phyloP scores from a whole-genome alignment of 495 filamentous ascomycete species.

The Xylaria grammica region DNA sequence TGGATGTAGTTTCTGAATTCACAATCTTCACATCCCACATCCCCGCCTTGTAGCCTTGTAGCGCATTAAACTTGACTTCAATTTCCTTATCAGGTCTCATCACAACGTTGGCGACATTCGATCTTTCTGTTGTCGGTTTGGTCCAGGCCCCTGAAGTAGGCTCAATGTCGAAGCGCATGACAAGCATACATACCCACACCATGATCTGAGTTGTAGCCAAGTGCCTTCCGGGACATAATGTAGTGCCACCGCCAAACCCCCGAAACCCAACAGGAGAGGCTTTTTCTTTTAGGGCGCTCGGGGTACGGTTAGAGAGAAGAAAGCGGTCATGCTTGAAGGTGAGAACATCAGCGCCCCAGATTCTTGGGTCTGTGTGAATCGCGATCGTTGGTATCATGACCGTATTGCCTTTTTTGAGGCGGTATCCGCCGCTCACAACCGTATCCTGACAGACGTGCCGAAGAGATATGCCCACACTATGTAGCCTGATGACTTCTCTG shows the following conservation, averaged over 20 bases:
- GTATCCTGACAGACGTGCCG: too few species aligned
- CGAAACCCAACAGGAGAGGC: constrained; percentile 32
- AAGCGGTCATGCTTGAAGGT: constrained; percentile 34
- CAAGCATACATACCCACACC: constrained; percentile 22
- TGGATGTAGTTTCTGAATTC: too few species aligned
- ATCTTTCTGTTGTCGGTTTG: constrained; percentile 44
- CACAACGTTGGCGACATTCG: too few species aligned
- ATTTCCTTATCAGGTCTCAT: too few species aligned
- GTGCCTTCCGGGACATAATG: constrained; percentile 38
- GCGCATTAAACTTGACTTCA: too few species aligned
- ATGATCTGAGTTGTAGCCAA: constrained; percentile 38
- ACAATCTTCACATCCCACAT: too few species aligned
- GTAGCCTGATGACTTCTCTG: too few species aligned
- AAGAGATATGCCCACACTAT: too few species aligned
- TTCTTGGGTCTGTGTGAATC: constrained; percentile 22
- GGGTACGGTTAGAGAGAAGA: constrained; percentile 13
- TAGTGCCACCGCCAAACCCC: constrained; percentile 33
- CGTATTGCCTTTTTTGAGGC: constrained; percentile 31
- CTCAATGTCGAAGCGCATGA: constrained; percentile 29
- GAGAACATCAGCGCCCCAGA: constrained; percentile 30
- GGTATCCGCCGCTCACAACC: too few species aligned
- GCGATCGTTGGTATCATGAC: constrained; percentile 26
- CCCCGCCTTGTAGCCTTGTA: too few species aligned
- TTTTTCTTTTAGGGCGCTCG: constrained; percentile 10
- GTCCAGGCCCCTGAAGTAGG: constrained; percentile 28